Evolutionary conservation across 1,139 yeast genomes (phyloP), one percentile per base, ranked within the genome.

Genomic region (Hanseniaspora sp.): DNA sequence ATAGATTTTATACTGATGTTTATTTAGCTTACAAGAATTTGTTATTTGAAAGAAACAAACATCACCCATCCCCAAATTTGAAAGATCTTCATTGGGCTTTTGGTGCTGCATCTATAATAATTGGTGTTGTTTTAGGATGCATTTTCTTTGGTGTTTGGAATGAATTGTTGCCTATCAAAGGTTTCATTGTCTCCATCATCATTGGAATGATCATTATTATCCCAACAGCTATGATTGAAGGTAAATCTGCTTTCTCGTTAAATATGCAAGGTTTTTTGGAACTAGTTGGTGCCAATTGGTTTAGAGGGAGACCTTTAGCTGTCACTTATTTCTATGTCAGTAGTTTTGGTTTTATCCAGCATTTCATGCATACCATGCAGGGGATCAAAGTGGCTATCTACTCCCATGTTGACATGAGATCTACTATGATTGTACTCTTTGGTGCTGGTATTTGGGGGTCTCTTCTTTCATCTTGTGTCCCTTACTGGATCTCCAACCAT

Each of bases 361-460:
- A 53, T 43, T 53, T 53, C 37, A 43, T 18, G 40, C 78, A 78
- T 61, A 71, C 71, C 5, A 84, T 79, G 61, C 69, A 73, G 28
- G 83, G 80, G 62, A 77, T 79, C 72, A 82, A 82, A 63, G 64
- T 78, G 62, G 86, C 78, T 5, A 85, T 82, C 59, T 82, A 82
- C 60, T 67, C 78, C 60, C 80, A 80, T 60, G 67, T 82, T 34
- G 78, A 84, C 0, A 86, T 86, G 15, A 71, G 83, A 56, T 71
- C 79, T 0, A 67, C 80, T 62, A 81, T 82, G 68, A 64, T 75
- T 44, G 78, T 75, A 7, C 87, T 82, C 67, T 62, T 77, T 44
- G 56, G 73, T 12, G 71, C 78, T 0, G 70, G 73, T 3, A 51
- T 71, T 28, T 59, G 75, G 58, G 68, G 72, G 28, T 64, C 73